Percentiles rank a stretch among this genome's conserved stretches.
Conservation (phyloP, 768 basidiomycete species). For the Trametes gibbosa region DNA sequence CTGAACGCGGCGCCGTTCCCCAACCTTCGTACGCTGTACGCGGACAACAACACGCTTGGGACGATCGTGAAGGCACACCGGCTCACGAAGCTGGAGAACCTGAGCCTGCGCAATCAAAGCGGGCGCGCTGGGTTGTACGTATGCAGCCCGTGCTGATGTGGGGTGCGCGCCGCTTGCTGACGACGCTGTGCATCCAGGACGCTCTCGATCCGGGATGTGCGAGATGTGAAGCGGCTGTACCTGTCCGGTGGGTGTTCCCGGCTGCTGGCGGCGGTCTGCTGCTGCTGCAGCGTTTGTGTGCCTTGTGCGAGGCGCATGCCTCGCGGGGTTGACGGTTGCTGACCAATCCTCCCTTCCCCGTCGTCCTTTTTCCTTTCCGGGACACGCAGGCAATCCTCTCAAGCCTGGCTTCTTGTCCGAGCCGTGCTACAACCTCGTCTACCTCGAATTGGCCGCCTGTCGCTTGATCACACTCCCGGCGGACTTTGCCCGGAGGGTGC, state of each 20-base stretch:
- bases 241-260: constrained; percentile 70
- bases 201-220: constrained; percentile 61
- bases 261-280: constrained; percentile 1
- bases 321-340: constrained; percentile 15
- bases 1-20: constrained; percentile 61
- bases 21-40: constrained; percentile 85
- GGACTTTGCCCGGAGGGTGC: constrained; percentile 60
- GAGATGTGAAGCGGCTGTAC: constrained; percentile 92
- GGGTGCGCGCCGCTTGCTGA: constrained; percentile 6
- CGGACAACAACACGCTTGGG: constrained; percentile 76
- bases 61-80: constrained; percentile 52
- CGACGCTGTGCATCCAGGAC: constrained; percentile 29
- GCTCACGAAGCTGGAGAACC: constrained; percentile 76
- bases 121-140: constrained; percentile 69
- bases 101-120: constrained; percentile 88
- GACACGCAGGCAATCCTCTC: constrained; percentile 68
- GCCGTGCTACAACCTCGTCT: constrained; percentile 85
- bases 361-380: constrained; percentile 26
- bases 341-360: constrained; percentile 20
- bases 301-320: not conserved
- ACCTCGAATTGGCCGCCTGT: constrained; percentile 90
- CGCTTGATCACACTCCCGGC: constrained; percentile 72
- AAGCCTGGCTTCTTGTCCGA: constrained; percentile 57
- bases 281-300: not conserved
- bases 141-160: not conserved